These are phyloP conservation scores for Neurospora sp. DNA, from an alignment of 2,329 filamentous ascomycete species.

Conservation along the genomic window DNA sequence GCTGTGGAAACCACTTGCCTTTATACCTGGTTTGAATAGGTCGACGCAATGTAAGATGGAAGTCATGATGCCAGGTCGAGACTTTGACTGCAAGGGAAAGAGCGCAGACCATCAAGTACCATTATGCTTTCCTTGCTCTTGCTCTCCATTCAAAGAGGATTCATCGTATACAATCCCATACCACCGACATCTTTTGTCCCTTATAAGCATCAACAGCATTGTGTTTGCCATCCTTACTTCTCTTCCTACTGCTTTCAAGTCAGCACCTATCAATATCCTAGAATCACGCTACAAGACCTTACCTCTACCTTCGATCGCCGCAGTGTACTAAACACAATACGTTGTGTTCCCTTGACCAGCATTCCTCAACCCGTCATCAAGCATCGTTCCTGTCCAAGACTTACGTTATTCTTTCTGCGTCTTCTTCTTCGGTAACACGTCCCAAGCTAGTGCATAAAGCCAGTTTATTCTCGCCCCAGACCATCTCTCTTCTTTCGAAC, in stretches of 20 bases:
- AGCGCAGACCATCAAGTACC: neutral
- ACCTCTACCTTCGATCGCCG: neutral
- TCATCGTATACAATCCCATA: neutral
- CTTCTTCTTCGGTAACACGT: neutral
- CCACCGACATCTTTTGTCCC: neutral
- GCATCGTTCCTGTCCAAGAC: neutral
- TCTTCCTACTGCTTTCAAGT: neutral
- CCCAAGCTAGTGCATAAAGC: neutral
- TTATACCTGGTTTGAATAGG: neutral
- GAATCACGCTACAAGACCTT: neutral
- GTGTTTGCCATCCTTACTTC: neutral
- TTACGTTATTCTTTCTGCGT: neutral
- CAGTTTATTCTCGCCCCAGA: neutral
- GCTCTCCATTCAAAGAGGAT: neutral
- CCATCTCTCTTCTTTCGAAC: neutral
- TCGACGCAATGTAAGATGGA: neutral
- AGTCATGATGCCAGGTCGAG: neutral
- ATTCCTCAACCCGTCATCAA: neutral
- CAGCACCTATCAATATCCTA: neutral
- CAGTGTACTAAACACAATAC: neutral
- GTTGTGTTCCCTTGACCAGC: neutral
- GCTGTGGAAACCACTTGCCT: neutral
- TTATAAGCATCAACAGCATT: neutral
- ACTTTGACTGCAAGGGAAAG: neutral
- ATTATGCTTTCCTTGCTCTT: neutral